A percentile compares a stretch with the other conserved stretches of the same genome.
Evolutionary conservation across 805 yeast species (phyloP).

Genomic region (Candida germanica): DNA sequence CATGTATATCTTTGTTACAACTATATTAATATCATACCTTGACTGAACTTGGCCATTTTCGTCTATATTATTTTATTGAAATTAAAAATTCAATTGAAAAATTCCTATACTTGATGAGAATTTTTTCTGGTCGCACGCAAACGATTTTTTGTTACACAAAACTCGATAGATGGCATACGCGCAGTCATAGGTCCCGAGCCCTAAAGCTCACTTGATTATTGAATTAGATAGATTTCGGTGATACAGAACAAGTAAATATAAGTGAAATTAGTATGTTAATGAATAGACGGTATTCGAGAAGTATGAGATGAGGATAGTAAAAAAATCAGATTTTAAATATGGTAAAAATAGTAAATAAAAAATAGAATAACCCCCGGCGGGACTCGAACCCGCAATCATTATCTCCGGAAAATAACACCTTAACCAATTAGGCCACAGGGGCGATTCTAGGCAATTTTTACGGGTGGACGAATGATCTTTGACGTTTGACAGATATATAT

Average conservation of each 20-base stretch:
- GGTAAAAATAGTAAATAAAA: too few species aligned
- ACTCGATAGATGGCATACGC: not conserved
- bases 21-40: slow-evolving; percentile 49
- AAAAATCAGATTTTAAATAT: too few species aligned
- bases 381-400: slow-evolving; percentile 78
- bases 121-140: slow-evolving; percentile 10
- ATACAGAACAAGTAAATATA: too few species aligned
- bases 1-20: too few species aligned
- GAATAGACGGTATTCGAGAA: too few species aligned
- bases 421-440: slow-evolving; percentile 75
- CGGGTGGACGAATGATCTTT: too few species aligned
- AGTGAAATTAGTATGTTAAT: too few species aligned
- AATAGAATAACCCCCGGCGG: slow-evolving; percentile 55
- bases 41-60: slow-evolving; percentile 63
- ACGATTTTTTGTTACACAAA: slow-evolving; percentile 4
- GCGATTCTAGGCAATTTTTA: slow-evolving; percentile 30
- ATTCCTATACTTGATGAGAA: slow-evolving; percentile 12
- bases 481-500: too few species aligned
- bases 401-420: slow-evolving; percentile 71
- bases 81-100: slow-evolving; percentile 14
- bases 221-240: too few species aligned
- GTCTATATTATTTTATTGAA: slow-evolving; percentile 10
- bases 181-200: slow-evolving; percentile 8
- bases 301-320: too few species aligned
- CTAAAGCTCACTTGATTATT: too few species aligned